Evolutionary conservation across 164 flowering plant species (phyloP), one percentile per base, ranked within the genome.

Genomic region (Magnolia officinalis): DNA sequence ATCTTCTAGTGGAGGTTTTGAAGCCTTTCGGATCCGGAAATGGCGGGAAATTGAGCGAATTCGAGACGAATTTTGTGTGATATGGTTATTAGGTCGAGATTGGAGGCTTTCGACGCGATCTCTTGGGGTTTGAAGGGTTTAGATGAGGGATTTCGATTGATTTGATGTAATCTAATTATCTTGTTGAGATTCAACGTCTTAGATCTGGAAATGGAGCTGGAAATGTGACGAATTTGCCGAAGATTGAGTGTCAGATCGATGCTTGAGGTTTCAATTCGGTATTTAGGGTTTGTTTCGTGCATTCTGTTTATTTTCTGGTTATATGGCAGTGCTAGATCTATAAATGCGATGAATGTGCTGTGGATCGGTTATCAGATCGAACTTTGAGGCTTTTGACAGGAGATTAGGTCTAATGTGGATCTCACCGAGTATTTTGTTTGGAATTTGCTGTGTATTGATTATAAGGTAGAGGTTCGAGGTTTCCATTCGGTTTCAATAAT

Each of bases 181-280:
- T 3, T 37, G 45, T 37, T 37, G 6, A 37, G 45, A 37, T 37
- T 37, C 45, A 37, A 37, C 45, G 6, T 37, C 45, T 37, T 37
- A 21, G 72, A 71, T 49, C 61, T 71, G 58, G 23, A 20, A n/a
- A n/a, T 50, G 55, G 55, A 49, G 59, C 61, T 20, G 59, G 70
- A 74, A 67, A 51, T 65, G n/a, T 64, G 76, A 65, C 21, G 69
- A 64, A 74, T 74, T 50, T 74, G 18, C 21, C 8, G 59, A 14
- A 50, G 63, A 6, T 31, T 72, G 63, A 21, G 9, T 51, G 6
- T 70, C 4, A 20, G 52, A 1, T 70, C 10, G 72, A 70, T 52
- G 18, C 18, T 70, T 9, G 21, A 26, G 45, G 18, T 10, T 1
- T 68, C 16, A 16, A 10, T 31, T 68, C n/a, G 50, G 50, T 68